Evolutionary conservation across 305 asterid species (phyloP).

Genomic region (Nicotiana rustica): DNA sequence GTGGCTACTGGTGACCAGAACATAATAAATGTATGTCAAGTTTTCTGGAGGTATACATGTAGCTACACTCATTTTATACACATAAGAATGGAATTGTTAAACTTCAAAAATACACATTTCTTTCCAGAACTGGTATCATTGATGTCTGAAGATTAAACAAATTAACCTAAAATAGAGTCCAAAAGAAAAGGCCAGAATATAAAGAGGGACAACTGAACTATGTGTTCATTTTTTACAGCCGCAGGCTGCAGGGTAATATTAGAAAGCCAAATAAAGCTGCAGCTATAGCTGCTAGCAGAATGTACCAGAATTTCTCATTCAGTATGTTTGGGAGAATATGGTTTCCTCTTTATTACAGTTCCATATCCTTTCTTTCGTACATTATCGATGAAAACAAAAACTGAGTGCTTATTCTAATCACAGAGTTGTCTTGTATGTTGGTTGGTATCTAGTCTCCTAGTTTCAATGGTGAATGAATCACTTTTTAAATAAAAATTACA

Average conservation of each 20-base stretch:
- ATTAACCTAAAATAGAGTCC: neutral
- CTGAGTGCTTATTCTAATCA: neutral
- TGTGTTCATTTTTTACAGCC: neutral
- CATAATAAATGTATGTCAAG: slow-evolving; percentile 13
- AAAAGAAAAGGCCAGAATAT: neutral
- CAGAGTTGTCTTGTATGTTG: neutral
- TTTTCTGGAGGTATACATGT: neutral
- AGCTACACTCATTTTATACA: neutral
- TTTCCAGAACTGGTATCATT: too few species aligned
- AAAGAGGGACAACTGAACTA: neutral
- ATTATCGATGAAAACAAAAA: neutral
- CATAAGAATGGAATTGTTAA: neutral
- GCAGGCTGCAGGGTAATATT: neutral
- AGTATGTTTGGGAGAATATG: too few species aligned
- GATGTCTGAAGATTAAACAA: neutral
- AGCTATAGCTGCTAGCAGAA: neutral
- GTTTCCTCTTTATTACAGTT: neutral
- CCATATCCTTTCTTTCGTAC: neutral
- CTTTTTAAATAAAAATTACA: too few species aligned
- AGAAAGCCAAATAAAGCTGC: neutral
- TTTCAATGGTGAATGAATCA: neutral
- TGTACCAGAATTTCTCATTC: neutral
- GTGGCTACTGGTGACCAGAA: neutral
- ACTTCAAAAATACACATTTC: neutral
- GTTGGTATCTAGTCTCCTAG: neutral